Conservation (phyloP, 768 basidiomycete species). For the Calvatia gigantea region DNA sequence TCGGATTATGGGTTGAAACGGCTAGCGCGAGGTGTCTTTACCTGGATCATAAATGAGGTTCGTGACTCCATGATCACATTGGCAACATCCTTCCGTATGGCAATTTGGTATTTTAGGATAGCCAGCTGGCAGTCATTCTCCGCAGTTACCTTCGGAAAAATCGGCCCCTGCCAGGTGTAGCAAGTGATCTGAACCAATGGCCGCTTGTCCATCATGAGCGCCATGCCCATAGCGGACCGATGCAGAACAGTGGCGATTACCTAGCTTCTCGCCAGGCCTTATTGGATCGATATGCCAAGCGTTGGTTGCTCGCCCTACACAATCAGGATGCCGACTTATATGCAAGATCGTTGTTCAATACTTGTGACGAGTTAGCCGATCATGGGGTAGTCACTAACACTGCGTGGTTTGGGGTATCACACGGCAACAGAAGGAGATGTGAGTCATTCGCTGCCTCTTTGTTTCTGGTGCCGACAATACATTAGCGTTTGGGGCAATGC, state of each 20-base stretch:
- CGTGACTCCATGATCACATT: constrained; percentile 11
- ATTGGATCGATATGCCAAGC: constrained; percentile 50
- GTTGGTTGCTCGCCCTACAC: constrained; percentile 72
- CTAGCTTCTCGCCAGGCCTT: constrained; percentile 55
- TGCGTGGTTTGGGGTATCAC: constrained; percentile 1
- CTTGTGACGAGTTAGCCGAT: constrained; percentile 45
- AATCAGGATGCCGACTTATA: constrained; percentile 55
- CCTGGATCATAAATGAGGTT: constrained; percentile 77
- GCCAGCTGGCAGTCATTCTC: constrained; percentile 61
- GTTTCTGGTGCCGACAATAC: not conserved
- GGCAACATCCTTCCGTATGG: not conserved
- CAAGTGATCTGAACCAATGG: constrained; percentile 47
- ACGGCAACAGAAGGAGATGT: constrained; percentile 1
- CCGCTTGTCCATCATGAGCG: constrained; percentile 39
- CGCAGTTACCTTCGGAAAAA: constrained; percentile 63
- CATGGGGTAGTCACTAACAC: not conserved
- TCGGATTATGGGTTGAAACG: constrained; percentile 69
- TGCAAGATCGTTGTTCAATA: constrained; percentile 47
- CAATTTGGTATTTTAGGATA: constrained; percentile 43
- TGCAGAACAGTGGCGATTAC: constrained; percentile 69
- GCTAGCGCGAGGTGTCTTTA: constrained; percentile 52
- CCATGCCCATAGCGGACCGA: constrained; percentile 31
- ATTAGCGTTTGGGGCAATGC: constrained; percentile 17
- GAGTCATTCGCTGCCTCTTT: not conserved
- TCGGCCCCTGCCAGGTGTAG: constrained; percentile 59